Base-by-base conservation (phyloP, 2,329 filamentous ascomycete species). In the Alternaria alternata region DNA sequence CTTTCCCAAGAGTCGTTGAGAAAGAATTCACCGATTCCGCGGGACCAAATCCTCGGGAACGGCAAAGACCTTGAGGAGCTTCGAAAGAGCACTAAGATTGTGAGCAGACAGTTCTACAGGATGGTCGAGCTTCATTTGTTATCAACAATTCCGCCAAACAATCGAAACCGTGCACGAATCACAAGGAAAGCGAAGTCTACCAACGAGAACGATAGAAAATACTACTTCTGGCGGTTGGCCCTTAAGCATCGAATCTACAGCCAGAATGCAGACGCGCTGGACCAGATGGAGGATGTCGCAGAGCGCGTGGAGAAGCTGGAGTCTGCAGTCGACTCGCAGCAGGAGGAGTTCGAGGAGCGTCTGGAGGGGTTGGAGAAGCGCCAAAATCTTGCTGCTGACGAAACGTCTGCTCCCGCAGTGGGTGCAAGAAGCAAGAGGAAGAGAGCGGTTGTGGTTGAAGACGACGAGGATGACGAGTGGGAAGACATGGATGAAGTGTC, bases 241-340 rank as follows among this genome's bases (percentile, higher is more conserved):
- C 87, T 90, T n/a, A 95, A 95, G 80, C 86, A 91, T 70, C 83
- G 92, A 36, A 81, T 96, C 4, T 93, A 91, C 74, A 84, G 86
- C 44, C 90, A 93, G 69, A 94, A 95, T 72, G 85, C 85, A 58
- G 89, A 94, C 67, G 79, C 86, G 3, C 82, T 96, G 12, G 85
- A 86, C 38, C 89, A 94, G 76, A 80, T 94, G 41, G 70, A 75
- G 36, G 90, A 92, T 55, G 81, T 82, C 5, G 76, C 80, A 0
- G 91, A 94, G 75, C 85, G 91, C 36, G 86, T 91, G 7, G 86
- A 91, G 58, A 92, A 90, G 81, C 81, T 96, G 4, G 86, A 91
- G 51, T 86, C 90, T 66, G 90, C 89, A 0, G 80, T 93, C 22
- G 81, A 84, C 16, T 86, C 85, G 48, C 89, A 94, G 16, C 87